phyloP scores from a whole-genome alignment of 305 asterid genomes.

The Solanum hybrid region DNA sequence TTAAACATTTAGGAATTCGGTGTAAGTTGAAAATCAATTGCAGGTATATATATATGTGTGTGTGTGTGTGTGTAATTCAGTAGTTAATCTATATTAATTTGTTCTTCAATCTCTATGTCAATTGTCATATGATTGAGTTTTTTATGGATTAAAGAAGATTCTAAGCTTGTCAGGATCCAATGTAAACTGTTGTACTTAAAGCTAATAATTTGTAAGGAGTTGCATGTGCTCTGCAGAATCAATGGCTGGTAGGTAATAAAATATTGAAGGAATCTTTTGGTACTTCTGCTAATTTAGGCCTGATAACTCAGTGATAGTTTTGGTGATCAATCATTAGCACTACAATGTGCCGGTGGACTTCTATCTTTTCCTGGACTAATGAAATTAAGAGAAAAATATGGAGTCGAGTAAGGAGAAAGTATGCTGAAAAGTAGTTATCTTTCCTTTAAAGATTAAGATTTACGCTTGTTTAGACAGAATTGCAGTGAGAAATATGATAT shows the following conservation, averaged over 20 bases:
- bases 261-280: not conserved
- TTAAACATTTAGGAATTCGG: not conserved
- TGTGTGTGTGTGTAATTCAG: not conserved
- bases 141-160: constrained; percentile 7
- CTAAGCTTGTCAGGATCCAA: constrained; percentile 7
- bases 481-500: not conserved
- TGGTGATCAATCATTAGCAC: not conserved
- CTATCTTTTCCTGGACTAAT: not conserved
- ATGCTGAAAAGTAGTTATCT: not conserved
- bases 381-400: not conserved
- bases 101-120: not conserved
- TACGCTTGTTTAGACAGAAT: not conserved
- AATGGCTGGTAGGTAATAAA: not conserved
- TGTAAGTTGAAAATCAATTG: not conserved
- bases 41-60: not conserved
- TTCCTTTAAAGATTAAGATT: not conserved
- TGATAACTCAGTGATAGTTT: not conserved
- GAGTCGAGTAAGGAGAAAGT: not conserved
- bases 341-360: not conserved
- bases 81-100: not conserved
- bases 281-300: not conserved
- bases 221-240: constrained; percentile 12
- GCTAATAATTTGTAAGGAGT: not conserved
- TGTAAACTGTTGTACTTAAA: not conserved
- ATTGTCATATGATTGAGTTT: not conserved